Conservation (phyloP, 768 basidiomycete species). For the Auricularia sp. region DNA sequence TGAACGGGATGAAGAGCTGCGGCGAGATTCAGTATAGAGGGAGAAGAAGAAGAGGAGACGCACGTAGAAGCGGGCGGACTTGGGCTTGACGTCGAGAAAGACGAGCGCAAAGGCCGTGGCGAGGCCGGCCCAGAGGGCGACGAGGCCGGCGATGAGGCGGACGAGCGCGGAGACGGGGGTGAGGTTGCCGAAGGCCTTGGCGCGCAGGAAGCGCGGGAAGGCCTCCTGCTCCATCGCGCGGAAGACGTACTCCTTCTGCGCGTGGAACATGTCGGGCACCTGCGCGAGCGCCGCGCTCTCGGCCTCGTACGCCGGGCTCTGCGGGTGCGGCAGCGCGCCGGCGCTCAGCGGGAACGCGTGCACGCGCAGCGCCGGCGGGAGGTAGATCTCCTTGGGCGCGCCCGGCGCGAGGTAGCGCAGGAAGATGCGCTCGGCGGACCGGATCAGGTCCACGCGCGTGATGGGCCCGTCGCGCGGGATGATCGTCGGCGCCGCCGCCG, state of each 20-base stretch:
- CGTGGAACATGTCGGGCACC: conserved; percentile 89
- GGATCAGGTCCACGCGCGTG: conserved; percentile 78
- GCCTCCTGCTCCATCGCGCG: conserved; percentile 93
- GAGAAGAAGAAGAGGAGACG: conserved; percentile 27
- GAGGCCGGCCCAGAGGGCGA: conserved; percentile 92
- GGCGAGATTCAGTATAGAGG: not conserved
- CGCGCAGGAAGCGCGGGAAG: conserved; percentile 86
- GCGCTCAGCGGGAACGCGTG: conserved; percentile 81
- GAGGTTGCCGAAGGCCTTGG: conserved; percentile 96
- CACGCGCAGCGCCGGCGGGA: conserved; percentile 86
- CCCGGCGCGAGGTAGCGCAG: conserved; percentile 55
- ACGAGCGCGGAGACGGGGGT: conserved; percentile 86
- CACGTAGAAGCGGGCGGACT: conserved; percentile 89
- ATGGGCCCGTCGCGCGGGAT: conserved; percentile 90
- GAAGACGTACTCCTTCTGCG: conserved; percentile 96
- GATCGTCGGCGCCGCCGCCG: conserved; percentile 63
- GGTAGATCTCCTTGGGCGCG: conserved; percentile 96
- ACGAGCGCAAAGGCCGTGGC: conserved; percentile 83
- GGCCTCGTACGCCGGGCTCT: conserved; percentile 31
- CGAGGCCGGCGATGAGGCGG: conserved; percentile 72
- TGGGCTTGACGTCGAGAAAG: conserved; percentile 89
- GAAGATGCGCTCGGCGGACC: conserved; percentile 92
- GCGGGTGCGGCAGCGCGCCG: conserved; percentile 57
- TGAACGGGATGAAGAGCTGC: conserved; percentile 91
- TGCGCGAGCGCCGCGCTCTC: conserved; percentile 76